These are phyloP conservation scores for Xylariaceae sp. DNA, from an alignment of 2,329 filamentous ascomycete genomes.

Conservation along the genomic window DNA sequence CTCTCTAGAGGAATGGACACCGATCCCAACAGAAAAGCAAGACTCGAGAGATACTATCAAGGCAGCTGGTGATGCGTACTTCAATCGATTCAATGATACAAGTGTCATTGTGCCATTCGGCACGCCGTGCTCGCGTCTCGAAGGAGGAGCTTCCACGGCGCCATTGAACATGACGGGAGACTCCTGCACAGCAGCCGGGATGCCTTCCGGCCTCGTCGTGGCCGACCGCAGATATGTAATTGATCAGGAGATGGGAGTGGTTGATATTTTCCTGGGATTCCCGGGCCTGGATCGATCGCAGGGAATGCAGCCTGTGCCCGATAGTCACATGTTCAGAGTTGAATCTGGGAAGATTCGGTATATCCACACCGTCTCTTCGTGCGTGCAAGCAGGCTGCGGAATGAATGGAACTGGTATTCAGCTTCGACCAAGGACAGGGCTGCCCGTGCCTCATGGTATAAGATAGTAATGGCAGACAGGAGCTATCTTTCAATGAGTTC, in stretches of 20 bases:
- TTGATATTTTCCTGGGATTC: constrained; percentile 29
- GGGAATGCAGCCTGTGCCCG: constrained; percentile 21
- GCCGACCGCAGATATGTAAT: constrained; percentile 29
- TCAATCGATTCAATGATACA: constrained; percentile 26
- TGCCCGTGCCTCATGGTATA: too few species aligned
- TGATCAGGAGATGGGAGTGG: constrained; percentile 27
- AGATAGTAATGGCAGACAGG: too few species aligned
- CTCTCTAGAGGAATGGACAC: constrained; percentile 29
- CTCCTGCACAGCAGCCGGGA: constrained; percentile 25
- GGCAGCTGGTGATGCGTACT: constrained; percentile 29
- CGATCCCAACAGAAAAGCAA: constrained; percentile 25
- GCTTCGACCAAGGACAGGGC: constrained; percentile 6
- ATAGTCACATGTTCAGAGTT: constrained; percentile 28
- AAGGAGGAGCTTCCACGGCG: constrained; percentile 27
- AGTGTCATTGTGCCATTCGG: constrained; percentile 26
- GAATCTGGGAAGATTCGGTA: constrained; percentile 30
- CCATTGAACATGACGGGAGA: constrained; percentile 23
- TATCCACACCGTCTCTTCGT: constrained; percentile 29
- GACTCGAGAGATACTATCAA: constrained; percentile 27
- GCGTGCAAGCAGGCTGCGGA: constrained; percentile 23
- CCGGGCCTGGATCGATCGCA: constrained; percentile 24
- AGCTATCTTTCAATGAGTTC: too few species aligned
- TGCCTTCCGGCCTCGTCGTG: constrained; percentile 27
- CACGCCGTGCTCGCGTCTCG: constrained; percentile 26
- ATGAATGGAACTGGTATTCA: constrained; percentile 14